A percentile compares a stretch with the other conserved stretches of the same genome.
Evolutionary conservation across 352 stramenopile species (phyloP).

Genomic region (Phytophthora vignae): DNA sequence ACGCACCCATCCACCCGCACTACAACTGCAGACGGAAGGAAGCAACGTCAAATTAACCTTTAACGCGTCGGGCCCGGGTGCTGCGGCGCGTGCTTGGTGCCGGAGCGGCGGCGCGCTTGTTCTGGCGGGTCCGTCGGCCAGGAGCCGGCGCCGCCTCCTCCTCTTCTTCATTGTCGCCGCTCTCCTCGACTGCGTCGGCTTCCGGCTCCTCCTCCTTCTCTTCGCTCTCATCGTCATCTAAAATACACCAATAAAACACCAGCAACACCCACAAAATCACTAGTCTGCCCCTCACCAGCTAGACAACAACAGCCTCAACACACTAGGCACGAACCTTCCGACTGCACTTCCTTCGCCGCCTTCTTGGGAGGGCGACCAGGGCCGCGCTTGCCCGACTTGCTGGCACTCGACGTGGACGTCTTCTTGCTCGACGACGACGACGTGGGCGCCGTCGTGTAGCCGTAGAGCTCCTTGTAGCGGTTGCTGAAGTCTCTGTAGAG

Average conservation of each 20-base stretch:
- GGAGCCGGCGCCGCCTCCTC: slow-evolving; percentile 22
- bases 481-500: slow-evolving; percentile 78
- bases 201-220: slow-evolving; percentile 52
- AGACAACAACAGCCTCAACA: not conserved
- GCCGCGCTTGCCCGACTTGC: slow-evolving; percentile 26
- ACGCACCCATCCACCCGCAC: slow-evolving; percentile 44
- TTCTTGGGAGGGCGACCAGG: slow-evolving; percentile 33
- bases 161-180: slow-evolving; percentile 38
- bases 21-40: slow-evolving; percentile 40
- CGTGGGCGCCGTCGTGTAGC: slow-evolving; percentile 34
- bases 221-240: slow-evolving; percentile 43
- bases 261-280: slow-evolving; percentile 13
- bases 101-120: slow-evolving; percentile 38
- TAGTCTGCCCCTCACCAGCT: slow-evolving; percentile 5
- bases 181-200: slow-evolving; percentile 35
- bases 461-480: slow-evolving; percentile 61
- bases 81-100: slow-evolving; percentile 29
- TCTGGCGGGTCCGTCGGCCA: slow-evolving; percentile 38
- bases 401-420: slow-evolving; percentile 7
- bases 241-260: not conserved
- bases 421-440: slow-evolving; percentile 26
- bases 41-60: slow-evolving; percentile 67
- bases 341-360: slow-evolving; percentile 22
- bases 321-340: slow-evolving; percentile 31
- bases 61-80: slow-evolving; percentile 59